These are phyloP conservation scores for Heliosperma pusillum DNA, from an alignment of 148 eudicot genomes.

Conservation along the genomic window DNA sequence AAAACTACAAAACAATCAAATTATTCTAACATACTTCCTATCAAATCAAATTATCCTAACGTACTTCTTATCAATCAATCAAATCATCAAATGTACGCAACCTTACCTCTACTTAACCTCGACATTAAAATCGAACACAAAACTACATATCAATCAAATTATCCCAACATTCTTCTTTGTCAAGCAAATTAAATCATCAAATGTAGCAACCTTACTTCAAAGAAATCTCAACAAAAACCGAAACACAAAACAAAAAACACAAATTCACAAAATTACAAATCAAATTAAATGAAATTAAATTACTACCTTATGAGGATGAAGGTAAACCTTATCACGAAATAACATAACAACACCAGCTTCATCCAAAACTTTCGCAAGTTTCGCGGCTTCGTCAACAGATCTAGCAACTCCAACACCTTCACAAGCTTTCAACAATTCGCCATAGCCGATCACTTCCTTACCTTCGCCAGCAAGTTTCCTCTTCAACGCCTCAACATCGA, in stretches of 20 bases:
- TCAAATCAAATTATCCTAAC: not conserved
- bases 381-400: slow-evolving; percentile 55
- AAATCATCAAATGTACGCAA: not conserved
- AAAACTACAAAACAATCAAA: too few species aligned
- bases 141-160: too few species aligned
- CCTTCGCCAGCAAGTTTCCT: slow-evolving; percentile 58
- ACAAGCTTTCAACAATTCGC: slow-evolving; percentile 63
- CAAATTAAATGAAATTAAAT: too few species aligned
- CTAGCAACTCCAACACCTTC: slow-evolving; percentile 65
- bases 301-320: slow-evolving; percentile 81
- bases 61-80: not conserved
- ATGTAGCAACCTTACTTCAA: slow-evolving; percentile 2
- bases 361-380: slow-evolving; percentile 62
- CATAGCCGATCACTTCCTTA: slow-evolving; percentile 61
- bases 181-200: too few species aligned
- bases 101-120: too few species aligned
- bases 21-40: not conserved
- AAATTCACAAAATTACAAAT: too few species aligned
- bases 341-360: slow-evolving; percentile 85
- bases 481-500: slow-evolving; percentile 71
- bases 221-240: too few species aligned
- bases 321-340: slow-evolving; percentile 74
- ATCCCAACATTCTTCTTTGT: too few species aligned
- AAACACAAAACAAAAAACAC: too few species aligned
- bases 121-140: too few species aligned